Percentiles rank a stretch among this genome's conserved stretches.
Conservation (phyloP, 148 eudicot genomes). For the Amaranthus hypochondriacus region DNA sequence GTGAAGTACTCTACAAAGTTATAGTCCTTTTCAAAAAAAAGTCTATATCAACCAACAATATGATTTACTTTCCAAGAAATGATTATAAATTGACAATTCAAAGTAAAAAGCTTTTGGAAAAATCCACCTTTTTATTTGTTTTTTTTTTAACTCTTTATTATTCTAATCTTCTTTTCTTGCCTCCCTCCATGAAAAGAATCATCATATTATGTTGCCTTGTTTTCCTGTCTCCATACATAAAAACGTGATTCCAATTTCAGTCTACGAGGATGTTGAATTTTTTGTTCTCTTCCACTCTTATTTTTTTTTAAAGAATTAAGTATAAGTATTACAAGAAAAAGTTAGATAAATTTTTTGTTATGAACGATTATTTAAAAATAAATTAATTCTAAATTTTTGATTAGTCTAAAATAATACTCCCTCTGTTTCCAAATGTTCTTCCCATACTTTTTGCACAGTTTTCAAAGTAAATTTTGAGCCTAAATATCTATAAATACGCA, state of each 20-base stretch:
- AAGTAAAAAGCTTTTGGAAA: background rate
- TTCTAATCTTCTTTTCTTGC: background rate
- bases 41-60: constrained; percentile 15
- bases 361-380: too few relatives aligned
- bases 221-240: background rate
- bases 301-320: too few relatives aligned
- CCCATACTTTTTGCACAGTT: too few relatives aligned
- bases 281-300: too few relatives aligned
- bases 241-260: background rate
- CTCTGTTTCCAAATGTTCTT: too few relatives aligned
- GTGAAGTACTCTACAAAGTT: background rate
- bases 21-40: constrained; percentile 15
- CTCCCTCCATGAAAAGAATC: constrained; percentile 6
- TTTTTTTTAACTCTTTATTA: background rate
- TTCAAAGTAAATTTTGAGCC: too few relatives aligned
- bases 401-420: too few relatives aligned
- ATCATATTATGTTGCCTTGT: constrained; percentile 14
- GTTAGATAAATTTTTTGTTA: too few relatives aligned
- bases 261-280: too few relatives aligned
- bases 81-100: constrained; percentile 24
- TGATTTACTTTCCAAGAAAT: constrained; percentile 27
- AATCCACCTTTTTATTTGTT: background rate
- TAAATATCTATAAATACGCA: too few relatives aligned
- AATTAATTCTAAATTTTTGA: too few relatives aligned
- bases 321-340: too few relatives aligned